Percentiles rank a stretch among this genome's conserved stretches.
phyloP scores from a whole-genome alignment of 208 protist genomes.

The Strigomonas oncopelti region DNA sequence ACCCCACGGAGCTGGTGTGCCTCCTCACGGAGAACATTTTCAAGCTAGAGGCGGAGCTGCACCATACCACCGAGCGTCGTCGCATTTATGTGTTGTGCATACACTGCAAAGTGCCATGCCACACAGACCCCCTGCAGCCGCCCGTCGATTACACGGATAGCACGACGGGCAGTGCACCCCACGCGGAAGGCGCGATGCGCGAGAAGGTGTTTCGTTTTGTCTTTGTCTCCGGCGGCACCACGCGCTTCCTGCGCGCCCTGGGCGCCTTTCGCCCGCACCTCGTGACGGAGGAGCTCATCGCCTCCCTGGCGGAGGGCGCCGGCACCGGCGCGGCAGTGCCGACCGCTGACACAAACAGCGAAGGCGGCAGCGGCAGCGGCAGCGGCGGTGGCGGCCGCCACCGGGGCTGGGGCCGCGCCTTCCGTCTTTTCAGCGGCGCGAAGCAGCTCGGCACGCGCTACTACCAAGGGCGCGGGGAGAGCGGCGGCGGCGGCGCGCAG shows the following conservation, averaged over 20 bases:
- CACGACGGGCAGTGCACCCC: neutral
- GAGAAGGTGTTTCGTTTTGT: constrained; percentile 19
- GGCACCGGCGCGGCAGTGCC: neutral
- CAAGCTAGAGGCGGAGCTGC: constrained; percentile 19
- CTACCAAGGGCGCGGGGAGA: neutral
- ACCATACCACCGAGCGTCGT: constrained; percentile 24
- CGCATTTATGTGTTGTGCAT: constrained; percentile 31
- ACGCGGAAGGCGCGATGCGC: neutral
- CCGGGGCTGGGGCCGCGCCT: too few relatives aligned
- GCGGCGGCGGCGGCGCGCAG: neutral
- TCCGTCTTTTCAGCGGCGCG: too few relatives aligned
- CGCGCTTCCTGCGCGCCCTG: constrained; percentile 28
- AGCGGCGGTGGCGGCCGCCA: neutral
- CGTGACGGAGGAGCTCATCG: neutral
- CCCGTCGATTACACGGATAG: neutral
- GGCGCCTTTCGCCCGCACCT: constrained; percentile 15
- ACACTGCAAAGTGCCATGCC: too few relatives aligned
- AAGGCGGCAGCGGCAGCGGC: neutral
- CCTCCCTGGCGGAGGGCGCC: neutral
- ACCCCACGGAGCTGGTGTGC: constrained; percentile 15
- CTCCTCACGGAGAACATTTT: constrained; percentile 20
- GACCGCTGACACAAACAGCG: neutral
- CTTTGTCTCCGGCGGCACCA: constrained; percentile 36
- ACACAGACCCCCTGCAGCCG: neutral
- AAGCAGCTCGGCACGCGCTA: too few relatives aligned